Conservation (phyloP, 352 stramenopile species). For the Phytophthora rubi region DNA sequence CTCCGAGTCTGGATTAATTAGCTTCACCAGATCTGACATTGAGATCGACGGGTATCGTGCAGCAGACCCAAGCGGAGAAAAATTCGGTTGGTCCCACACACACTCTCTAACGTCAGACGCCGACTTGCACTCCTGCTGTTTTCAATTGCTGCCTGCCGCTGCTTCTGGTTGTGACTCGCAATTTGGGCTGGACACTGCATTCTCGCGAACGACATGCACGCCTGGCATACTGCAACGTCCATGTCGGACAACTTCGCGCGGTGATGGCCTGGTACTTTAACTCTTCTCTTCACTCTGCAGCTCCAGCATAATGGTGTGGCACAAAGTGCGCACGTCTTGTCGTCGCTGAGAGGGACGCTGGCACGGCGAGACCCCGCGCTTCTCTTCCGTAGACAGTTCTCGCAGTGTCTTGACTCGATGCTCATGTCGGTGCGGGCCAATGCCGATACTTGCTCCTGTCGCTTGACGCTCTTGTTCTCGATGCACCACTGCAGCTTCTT, state of each 20-base stretch:
- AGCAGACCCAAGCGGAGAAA: neutral
- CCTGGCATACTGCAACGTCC: neutral
- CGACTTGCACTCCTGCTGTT: neutral
- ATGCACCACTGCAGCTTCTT: constrained; percentile 40
- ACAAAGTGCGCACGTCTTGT: constrained; percentile 1
- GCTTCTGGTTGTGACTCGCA: neutral
- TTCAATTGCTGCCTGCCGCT: neutral
- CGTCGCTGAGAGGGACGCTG: neutral
- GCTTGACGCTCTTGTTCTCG: neutral
- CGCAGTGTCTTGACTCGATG: neutral
- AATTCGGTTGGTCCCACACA: neutral
- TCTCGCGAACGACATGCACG: neutral
- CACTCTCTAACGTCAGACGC: neutral
- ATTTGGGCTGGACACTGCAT: neutral
- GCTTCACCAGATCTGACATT: neutral
- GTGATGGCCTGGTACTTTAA: neutral
- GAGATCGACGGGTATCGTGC: neutral
- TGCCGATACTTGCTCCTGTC: neutral
- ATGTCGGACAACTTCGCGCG: neutral
- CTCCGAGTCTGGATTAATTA: neutral
- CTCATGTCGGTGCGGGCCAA: neutral
- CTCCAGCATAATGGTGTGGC: neutral
- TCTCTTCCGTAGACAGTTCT: neutral
- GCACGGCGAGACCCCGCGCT: neutral
- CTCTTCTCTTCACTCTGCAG: neutral